Percentiles rank a stretch among this genome's conserved stretches.
Conservation (phyloP, 495 filamentous ascomycete genomes). For the Penicillium silybi region DNA sequence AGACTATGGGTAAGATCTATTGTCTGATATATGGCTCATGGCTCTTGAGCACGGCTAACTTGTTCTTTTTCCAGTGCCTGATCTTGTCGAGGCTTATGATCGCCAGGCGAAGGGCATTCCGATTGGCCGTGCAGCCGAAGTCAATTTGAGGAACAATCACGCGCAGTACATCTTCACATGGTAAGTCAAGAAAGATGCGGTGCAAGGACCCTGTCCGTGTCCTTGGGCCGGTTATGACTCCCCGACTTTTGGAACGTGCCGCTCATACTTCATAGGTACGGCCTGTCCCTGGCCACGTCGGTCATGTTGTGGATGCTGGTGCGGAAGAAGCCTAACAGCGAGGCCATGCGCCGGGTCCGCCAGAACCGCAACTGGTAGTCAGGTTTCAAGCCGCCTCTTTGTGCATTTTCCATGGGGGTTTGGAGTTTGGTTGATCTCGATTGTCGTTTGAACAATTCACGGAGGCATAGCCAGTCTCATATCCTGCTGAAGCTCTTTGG, state of each 20-base stretch:
- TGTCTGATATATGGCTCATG: background rate
- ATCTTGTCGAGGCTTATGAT: constrained; percentile 67
- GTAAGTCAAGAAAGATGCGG: constrained; percentile 48
- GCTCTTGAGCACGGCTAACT: constrained; percentile 9
- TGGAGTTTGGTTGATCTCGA: constrained; percentile 14
- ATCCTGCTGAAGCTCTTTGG: constrained; percentile 77
- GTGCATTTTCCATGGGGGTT: constrained; percentile 18
- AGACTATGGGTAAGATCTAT: constrained; percentile 73
- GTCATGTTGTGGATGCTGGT: constrained; percentile 96
- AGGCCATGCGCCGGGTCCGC: constrained; percentile 68
- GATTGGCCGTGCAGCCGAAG: constrained; percentile 85
- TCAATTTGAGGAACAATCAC: constrained; percentile 94
- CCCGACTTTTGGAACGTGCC: background rate
- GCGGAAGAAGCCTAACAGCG: constrained; percentile 67
- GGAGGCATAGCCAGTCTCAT: constrained; percentile 66
- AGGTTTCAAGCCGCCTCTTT: constrained; percentile 5
- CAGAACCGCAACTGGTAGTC: constrained; percentile 76
- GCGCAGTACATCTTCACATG: constrained; percentile 98
- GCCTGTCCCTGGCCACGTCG: constrained; percentile 77
- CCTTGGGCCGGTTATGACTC: background rate
- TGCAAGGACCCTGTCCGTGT: background rate
- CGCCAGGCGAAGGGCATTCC: constrained; percentile 78
- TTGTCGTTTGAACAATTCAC: constrained; percentile 23
- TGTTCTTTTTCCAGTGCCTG: constrained; percentile 55
- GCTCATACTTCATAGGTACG: constrained; percentile 63